Base-by-base conservation (phyloP, 1,139 yeast genomes). In the Kodamaea sp. region DNA sequence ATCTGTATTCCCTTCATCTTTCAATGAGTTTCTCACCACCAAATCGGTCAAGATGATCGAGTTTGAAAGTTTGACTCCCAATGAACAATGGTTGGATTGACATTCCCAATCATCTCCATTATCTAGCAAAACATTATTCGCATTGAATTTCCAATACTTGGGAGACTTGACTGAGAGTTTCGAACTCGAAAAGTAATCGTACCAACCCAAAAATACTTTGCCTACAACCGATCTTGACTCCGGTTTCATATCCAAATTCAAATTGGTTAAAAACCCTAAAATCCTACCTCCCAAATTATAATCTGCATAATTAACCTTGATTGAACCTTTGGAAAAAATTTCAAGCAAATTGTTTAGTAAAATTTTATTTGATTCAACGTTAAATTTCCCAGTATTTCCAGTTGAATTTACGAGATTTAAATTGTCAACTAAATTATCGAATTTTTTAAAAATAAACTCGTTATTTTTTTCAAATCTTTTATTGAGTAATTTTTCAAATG, bases 261-360 rank as follows among this genome's bases (percentile, higher is more conserved):
- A 29, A 8, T 31, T 53, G 3, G 75, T 70, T 27, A 70, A 54
- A 41, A 67, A 70, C 4, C 77, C 76, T 11, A 70, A 52, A 2
- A 70, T 65, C 36, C 75, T 54, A 1, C 75, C 49, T 1, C 75
- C 75, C 4, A 63, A 51, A 24, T 53, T 60, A 46, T 65, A 70
- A 42, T 67, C 73, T 5, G 75, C 75, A 49, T 65, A 70, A 44
- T 71, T 70, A 8, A 66, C 58, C 31, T 61, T 62, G n/a, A 61
- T 48, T 0, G 73, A 57, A 0, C 71, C 71, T 44, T 60, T 59
- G 26, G 70, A 52, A 35, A 68, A 56, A 0, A 63, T 48, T 5
- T 68, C 70, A 8, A 70, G 52, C 31, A 69, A 48, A 24, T 35
- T 40, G 35, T 42, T 37, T n/a, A 50, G 38, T 24, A 50, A 30